Evolutionary conservation across 208 protist genomes (phyloP), one percentile per base, ranked within the genome.

Genomic region (Leishmania braziliensis): DNA sequence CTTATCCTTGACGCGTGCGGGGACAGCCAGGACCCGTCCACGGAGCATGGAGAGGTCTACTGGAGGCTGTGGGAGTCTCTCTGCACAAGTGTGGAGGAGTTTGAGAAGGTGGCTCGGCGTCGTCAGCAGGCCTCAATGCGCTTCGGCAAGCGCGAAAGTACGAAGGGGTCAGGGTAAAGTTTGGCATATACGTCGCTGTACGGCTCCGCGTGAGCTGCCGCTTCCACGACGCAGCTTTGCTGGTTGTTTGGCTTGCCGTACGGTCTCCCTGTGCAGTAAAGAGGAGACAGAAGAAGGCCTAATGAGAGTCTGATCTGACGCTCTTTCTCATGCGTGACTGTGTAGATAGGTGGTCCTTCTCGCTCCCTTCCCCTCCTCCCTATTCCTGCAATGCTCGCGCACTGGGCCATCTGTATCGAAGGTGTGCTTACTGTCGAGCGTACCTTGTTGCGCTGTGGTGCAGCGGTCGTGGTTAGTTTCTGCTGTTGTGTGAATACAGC

Each of bases 1-100:
- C 83, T 84, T 5, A 84, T 97, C 20, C 75, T 97, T 72, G 87
- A 93, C 39, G 91, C 91, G 6, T 96, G 91, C 74, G 88, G 86
- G 39, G 88, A 92, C 54, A 95, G 88, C 33, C 94, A 97, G 75
- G 83, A 95, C 60, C 94, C 94, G 8, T 63, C 71, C 12, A 91
- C 84, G 46, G 50, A 75, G 20, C 86, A 91, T 73, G 94, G 92
- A 23, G 73, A 82, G 58, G 80, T 89, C 36, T 97, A 92, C 80
- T 97, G 94, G 92, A 79, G 79, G 26, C 78, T 93, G 54, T 97
- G 94, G 92, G 90, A 96, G 73, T 91, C 89, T 0, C 89, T 94
- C 63, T 97, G 92, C 70, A 81, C 77, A 43, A 87, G 77, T 43
- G 77, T 90, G 70, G 80, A 80, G 23, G 89, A 95, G 84, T 95